Evolutionary conservation across 2,329 filamentous ascomycete genomes (phyloP), one percentile per base, ranked within the genome.

Genomic region (Epichloe typhina): DNA sequence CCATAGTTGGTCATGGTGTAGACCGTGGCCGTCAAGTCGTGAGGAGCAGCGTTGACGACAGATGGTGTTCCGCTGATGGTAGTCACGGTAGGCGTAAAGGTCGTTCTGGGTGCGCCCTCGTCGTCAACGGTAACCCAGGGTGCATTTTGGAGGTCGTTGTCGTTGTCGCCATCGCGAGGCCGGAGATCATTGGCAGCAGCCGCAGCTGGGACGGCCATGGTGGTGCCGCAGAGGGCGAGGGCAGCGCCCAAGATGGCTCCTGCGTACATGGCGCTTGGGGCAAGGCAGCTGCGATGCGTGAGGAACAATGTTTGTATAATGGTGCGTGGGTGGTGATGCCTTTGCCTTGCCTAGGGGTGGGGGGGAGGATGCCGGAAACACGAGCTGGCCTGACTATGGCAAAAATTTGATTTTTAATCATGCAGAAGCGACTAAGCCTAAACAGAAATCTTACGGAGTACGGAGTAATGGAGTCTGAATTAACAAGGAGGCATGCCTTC

Each of bases 51-150:
- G 46, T 70, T 61, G 17, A 63, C 53, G 13, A 64, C 52, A 21
- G 61, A 62, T 4, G 73, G 66, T n/a, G 66, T 69, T 47, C 74
- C 75, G 54, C 63, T 57, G 53, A 74, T 59, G 23, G 73, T 74
- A 43, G 68, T 75, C 33, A 67, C 56, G 12, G 69, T 64, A 12
- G 76, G 76, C 11, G 76, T 79, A 52, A 73, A 63, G 9, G 76
- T 79, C 44, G 61, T 66, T 15, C 53, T 57, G 21, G 74, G 69
- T 36, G 63, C 63, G 56, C 72, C 72, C 42, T 72, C 66, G 47
- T 70, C 67, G 59, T 72, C 66, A 53, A 80, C 72, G 4, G 66
- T 69, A 45, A 79, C 72, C 77, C 77, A 80, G 36, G 71, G 67
- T 19, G 69, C 69, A 43, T 58, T 45, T 33, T 51, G 35, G 47